Conservation (phyloP, 305 asterid genomes). For the Fraxinus floribunda region DNA sequence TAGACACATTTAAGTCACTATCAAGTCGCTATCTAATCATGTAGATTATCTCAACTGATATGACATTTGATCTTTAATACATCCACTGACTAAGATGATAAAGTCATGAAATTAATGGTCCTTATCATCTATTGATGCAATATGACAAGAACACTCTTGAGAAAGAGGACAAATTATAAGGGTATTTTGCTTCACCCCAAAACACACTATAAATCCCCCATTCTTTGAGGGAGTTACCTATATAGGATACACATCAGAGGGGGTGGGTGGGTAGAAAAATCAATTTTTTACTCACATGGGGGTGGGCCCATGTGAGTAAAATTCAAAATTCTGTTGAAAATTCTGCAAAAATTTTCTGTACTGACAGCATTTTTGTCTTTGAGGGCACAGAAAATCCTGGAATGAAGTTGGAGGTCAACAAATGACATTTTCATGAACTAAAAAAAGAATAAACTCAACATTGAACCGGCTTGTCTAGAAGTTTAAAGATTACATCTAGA, state of each 20-base stretch:
- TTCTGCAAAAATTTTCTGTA: too few relatives aligned
- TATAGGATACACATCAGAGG: too few relatives aligned
- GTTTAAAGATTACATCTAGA: constrained; percentile 5
- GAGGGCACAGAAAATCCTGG: not conserved
- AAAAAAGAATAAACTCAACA: not conserved
- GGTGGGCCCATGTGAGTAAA: too few relatives aligned
- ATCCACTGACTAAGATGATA: not conserved
- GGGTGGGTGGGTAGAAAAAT: too few relatives aligned
- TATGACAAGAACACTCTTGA: not conserved
- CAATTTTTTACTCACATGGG: too few relatives aligned
- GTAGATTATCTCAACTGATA: not conserved
- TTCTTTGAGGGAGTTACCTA: too few relatives aligned
- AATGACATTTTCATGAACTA: not conserved
- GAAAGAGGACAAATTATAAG: not conserved
- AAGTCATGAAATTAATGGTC: not conserved
- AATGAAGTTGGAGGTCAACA: not conserved
- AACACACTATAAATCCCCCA: not conserved
- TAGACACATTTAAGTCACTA: not conserved
- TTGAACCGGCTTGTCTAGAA: not conserved
- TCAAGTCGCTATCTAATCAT: not conserved
- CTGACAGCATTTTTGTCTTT: too few relatives aligned
- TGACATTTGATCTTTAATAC: not conserved
- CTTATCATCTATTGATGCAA: not conserved
- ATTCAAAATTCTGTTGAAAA: too few relatives aligned
- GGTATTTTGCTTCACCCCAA: not conserved